Conservation (phyloP, 495 filamentous ascomycete species). For the Alectoria sarmentosa region DNA sequence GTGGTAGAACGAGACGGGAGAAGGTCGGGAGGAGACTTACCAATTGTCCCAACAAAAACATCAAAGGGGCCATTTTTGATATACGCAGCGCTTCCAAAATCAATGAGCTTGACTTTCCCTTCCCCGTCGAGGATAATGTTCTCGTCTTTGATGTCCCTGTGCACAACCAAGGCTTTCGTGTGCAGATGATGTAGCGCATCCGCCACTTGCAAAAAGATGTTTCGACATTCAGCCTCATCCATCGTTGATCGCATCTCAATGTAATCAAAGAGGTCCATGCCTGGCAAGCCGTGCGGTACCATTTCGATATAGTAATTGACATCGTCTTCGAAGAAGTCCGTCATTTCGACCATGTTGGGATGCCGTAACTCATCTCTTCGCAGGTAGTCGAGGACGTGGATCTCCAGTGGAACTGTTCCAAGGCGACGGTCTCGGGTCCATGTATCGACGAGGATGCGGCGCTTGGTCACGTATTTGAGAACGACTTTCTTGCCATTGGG, state of each 20-base stretch:
- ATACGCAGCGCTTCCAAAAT: conserved; percentile 96
- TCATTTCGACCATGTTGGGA: conserved; percentile 97
- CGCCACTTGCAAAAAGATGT: conserved; percentile 91
- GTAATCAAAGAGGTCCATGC: conserved; percentile 99
- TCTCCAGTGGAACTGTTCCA: conserved; percentile 95
- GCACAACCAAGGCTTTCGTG: conserved; percentile 84
- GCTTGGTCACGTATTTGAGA: conserved; percentile 96
- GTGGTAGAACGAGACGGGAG: background rate
- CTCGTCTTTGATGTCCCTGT: conserved; percentile 98
- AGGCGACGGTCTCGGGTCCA: conserved; percentile 93
- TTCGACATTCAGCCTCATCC: conserved; percentile 88
- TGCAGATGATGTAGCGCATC: conserved; percentile 87
- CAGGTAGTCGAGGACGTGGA: conserved; percentile 94
- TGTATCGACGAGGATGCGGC: conserved; percentile 93
- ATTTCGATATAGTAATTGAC: conserved; percentile 99
- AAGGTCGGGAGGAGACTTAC: conserved; percentile 45
- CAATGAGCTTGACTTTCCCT: conserved; percentile 92
- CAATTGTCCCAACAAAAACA: conserved; percentile 97
- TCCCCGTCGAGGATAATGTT: conserved; percentile 95
- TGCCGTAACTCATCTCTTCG: conserved; percentile 79
- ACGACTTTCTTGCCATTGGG: conserved; percentile 73
- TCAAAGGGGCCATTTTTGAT: conserved; percentile 98
- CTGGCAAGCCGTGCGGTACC: conserved; percentile 89
- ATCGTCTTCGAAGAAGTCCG: conserved; percentile 96
- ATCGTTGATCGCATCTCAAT: conserved; percentile 95